These are phyloP conservation scores for Choanephora cucurbitarum DNA, from an alignment of 371 early-diverging fungal genomes.

Conservation along the genomic window DNA sequence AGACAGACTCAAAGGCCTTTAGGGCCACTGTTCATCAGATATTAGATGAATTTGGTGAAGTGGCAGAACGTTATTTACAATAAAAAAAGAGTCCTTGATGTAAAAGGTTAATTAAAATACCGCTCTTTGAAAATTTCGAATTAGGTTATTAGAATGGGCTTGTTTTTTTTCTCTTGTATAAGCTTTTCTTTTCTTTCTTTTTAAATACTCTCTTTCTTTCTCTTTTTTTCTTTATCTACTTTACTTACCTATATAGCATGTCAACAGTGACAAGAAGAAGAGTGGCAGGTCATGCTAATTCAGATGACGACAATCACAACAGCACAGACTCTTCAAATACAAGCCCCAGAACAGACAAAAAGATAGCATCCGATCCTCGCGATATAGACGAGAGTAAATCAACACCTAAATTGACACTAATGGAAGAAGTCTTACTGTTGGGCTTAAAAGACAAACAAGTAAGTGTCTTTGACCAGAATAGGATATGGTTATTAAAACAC, in stretches of 20 bases:
- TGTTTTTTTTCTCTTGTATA: neutral
- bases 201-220: neutral
- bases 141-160: too few relatives aligned
- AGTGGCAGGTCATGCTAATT: constrained; percentile 36
- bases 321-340: constrained; percentile 12
- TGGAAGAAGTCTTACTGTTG: constrained; percentile 93
- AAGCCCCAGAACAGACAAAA: constrained; percentile 29
- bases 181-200: neutral
- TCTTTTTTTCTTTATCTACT: neutral
- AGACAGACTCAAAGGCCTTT: constrained; percentile 55
- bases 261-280: constrained; percentile 48
- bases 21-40: constrained; percentile 57
- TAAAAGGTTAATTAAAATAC: too few relatives aligned
- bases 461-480: too few relatives aligned
- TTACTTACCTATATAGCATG: constrained; percentile 24
- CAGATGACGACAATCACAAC: constrained; percentile 27
- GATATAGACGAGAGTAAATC: constrained; percentile 64
- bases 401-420: constrained; percentile 78
- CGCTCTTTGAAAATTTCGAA: too few relatives aligned
- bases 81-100: constrained; percentile 18
- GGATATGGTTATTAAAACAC: neutral
- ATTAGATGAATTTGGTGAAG: constrained; percentile 62
- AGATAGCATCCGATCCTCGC: constrained; percentile 52
- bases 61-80: constrained; percentile 33
- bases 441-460: constrained; percentile 95